Evolutionary conservation across 164 flowering plant species (phyloP), one percentile per base, ranked within the genome.

Genomic region (Taxillus chinensis): DNA sequence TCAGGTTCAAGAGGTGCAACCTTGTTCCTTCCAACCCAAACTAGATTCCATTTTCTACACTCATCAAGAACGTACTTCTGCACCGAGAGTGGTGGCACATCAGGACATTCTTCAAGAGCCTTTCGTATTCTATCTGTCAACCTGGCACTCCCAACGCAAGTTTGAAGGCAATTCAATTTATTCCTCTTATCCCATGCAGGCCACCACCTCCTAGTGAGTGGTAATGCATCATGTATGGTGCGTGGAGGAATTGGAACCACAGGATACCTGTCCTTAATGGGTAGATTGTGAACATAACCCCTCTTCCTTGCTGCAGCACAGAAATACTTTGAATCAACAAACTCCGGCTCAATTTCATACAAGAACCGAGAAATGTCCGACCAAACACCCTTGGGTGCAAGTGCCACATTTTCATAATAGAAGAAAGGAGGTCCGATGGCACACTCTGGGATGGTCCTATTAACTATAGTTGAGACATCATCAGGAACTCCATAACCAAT

Each of bases 361-460:
- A 95, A 61, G 60, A 82, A 85, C 5, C 93, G 67, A 0, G 93
- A 83, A 8, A 95, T 90, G 1, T 86, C 82, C 15, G 70, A 67
- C 99, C 99, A 95, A 12, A 83, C 96, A 2, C 96, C 97, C 64
- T 83, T 91, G 0, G 97, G 97, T 51, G 97, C 82, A 46, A 87
- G 77, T 3, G 97, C 97, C 8, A 95, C 97, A 67, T 95, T 95
- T 70, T 95, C 99, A 62, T 83, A 95, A 50, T 87, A 95, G 42
- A 95, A 95, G 60, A 66, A 95, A 0, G 97, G 99, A 4, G 95
- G 99, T 2, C 93, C 95, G 13, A 62, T 51, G 4, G 93, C 91
- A 42, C 69, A 79, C 62, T 82, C 86, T 15, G 97, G 92, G 45
- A 95, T 66, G 8, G 52, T 76, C 63, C 96, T 73, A 0, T 66